Evolutionary conservation across 805 yeast genomes (phyloP).

Genomic region (Kodamaea nitidulidarum): DNA sequence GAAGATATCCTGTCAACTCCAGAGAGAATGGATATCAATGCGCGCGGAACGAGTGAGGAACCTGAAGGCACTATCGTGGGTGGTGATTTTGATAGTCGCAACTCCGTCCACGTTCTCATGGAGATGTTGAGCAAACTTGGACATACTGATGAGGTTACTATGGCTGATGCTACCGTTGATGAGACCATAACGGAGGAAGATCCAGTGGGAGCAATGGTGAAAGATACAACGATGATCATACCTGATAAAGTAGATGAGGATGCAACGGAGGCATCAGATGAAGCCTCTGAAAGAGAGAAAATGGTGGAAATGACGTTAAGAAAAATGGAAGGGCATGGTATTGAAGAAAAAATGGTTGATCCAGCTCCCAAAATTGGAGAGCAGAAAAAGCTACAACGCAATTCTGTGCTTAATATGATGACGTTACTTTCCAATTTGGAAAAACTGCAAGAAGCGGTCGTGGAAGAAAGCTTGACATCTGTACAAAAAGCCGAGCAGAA

Average conservation of each 20-base stretch:
- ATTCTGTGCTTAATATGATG: conserved; percentile 16
- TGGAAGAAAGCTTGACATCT: conserved; percentile 9
- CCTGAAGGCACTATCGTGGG: not conserved
- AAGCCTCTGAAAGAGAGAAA: not conserved
- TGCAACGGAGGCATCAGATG: not conserved
- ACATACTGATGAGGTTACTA: not conserved
- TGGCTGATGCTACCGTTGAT: too few species aligned
- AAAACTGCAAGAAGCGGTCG: conserved; percentile 9
- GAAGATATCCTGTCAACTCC: not conserved
- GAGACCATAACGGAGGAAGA: too few species aligned
- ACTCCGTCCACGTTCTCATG: conserved; percentile 30
- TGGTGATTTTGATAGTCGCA: conserved; percentile 10
- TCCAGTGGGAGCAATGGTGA: too few species aligned
- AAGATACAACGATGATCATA: too few species aligned
- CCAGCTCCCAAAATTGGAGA: not conserved
- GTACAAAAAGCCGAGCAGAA: conserved; percentile 15
- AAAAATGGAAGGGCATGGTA: not conserved
- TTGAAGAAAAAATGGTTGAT: conserved; percentile 1
- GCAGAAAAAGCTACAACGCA: too few species aligned
- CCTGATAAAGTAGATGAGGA: too few species aligned
- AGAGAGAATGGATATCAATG: not conserved
- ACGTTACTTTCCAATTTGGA: conserved; percentile 13
- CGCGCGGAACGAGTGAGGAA: not conserved
- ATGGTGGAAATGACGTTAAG: not conserved
- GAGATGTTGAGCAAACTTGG: conserved; percentile 15